A percentile compares a stretch with the other conserved stretches of the same genome.
phyloP scores from a whole-genome alignment of 306 rosid species.

The Trifolium repens region DNA sequence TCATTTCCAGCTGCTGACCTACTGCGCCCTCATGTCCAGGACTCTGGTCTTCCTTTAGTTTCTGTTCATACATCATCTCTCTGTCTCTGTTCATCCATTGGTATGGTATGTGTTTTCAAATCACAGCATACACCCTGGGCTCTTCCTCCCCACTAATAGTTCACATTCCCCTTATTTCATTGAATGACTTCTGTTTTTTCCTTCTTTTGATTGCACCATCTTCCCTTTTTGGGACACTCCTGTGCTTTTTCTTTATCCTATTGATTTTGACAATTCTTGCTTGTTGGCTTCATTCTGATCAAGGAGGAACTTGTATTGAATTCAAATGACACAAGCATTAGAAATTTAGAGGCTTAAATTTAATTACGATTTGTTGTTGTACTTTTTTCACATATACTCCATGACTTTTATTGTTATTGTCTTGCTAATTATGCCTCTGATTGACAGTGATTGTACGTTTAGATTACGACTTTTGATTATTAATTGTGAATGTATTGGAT shows the following conservation, averaged over 20 bases:
- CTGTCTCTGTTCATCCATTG: background rate
- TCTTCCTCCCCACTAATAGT: conserved; percentile 14
- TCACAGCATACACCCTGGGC: background rate
- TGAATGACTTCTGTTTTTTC: background rate
- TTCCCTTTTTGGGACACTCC: conserved; percentile 5
- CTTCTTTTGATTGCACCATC: background rate
- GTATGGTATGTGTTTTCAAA: background rate
- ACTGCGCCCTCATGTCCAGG: background rate
- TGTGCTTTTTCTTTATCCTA: background rate
- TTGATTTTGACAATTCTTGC: conserved; percentile 2
- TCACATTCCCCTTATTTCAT: conserved; percentile 17
- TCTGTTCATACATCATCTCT: background rate
- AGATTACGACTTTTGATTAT: background rate
- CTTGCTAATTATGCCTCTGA: conserved; percentile 1
- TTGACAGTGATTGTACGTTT: background rate
- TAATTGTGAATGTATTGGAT: background rate
- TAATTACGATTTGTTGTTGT: conserved; percentile 2
- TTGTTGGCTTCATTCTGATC: conserved; percentile 5
- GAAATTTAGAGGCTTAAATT: background rate
- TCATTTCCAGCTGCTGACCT: background rate
- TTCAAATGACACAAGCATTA: background rate
- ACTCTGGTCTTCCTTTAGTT: conserved; percentile 9
- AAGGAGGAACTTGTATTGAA: conserved; percentile 12
- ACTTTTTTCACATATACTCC: background rate
- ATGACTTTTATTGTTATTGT: background rate